These are phyloP conservation scores for Talaromyces sp. DNA, from an alignment of 2,329 filamentous ascomycete genomes.

Conservation along the genomic window DNA sequence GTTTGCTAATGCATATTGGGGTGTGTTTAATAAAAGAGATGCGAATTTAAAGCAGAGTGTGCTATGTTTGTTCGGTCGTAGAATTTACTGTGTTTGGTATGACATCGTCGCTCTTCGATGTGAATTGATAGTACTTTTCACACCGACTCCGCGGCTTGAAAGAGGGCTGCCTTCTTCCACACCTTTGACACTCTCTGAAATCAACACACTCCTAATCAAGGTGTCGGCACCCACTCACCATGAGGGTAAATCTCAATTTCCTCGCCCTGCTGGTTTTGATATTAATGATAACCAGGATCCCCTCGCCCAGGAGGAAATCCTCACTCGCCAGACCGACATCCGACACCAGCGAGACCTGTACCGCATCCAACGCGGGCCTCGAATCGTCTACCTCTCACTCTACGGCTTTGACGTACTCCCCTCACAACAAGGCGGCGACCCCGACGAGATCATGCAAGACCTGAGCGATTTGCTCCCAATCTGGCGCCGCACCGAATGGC, in stretches of 20 bases:
- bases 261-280: not conserved
- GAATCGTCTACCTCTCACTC: not conserved
- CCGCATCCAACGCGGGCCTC: not conserved
- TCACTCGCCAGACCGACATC: not conserved
- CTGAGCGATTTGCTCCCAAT: not conserved
- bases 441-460: not conserved
- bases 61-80: not conserved
- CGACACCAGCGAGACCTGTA: not conserved
- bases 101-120: not conserved
- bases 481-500: not conserved
- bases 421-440: not conserved
- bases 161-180: not conserved
- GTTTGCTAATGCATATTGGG: slow-evolving; percentile 50
- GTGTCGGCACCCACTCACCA: not conserved
- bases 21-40: not conserved
- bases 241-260: not conserved
- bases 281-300: not conserved
- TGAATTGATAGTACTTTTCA: not conserved
- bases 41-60: not conserved
- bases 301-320: not conserved
- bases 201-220: not conserved
- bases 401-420: not conserved
- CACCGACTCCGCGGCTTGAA: not conserved
- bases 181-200: not conserved
- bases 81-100: not conserved